Evolutionary conservation across 1,284 basidiomycete genomes (phyloP).

Genomic region (Apiotrichum veenhuisii): DNA sequence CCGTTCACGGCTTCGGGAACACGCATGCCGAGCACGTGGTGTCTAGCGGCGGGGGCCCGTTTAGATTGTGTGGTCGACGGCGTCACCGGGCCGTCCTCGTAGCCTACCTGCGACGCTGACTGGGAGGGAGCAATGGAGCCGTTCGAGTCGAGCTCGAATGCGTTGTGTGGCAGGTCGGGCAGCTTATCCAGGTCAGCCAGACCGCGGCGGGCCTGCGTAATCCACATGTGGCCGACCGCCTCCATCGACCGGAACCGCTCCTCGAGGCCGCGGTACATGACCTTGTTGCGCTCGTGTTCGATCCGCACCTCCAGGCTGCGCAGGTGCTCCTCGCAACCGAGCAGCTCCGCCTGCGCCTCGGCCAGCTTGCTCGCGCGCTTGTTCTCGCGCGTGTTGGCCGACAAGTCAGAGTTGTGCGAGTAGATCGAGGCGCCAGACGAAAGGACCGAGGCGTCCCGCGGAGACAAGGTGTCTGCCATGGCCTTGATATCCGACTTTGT

Average conservation of each 20-base stretch:
- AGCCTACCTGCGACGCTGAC: slow-evolving; percentile 48
- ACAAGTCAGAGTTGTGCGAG: slow-evolving; percentile 31
- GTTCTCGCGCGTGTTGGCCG: slow-evolving; percentile 35
- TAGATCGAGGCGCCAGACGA: slow-evolving; percentile 31
- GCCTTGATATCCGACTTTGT: slow-evolving; percentile 45
- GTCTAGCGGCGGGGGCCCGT: slow-evolving; percentile 10
- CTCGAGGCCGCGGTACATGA: slow-evolving; percentile 48
- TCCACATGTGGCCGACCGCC: slow-evolving; percentile 49
- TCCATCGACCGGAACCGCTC: slow-evolving; percentile 50
- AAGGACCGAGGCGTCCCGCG: slow-evolving; percentile 10
- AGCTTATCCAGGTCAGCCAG: slow-evolving; percentile 42
- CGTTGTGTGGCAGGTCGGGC: slow-evolving; percentile 34
- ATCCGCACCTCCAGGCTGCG: slow-evolving; percentile 44
- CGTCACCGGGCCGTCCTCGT: slow-evolving; percentile 27
- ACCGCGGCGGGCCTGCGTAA: slow-evolving; percentile 43
- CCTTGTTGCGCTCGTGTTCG: slow-evolving; percentile 48
- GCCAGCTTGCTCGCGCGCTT: slow-evolving; percentile 46
- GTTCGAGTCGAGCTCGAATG: slow-evolving; percentile 50
- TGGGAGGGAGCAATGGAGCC: slow-evolving; percentile 50
- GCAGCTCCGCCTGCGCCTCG: slow-evolving; percentile 48
- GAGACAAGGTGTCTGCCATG: slow-evolving; percentile 25
- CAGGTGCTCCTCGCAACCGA: slow-evolving; percentile 50
- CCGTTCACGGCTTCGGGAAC: slow-evolving; percentile 40
- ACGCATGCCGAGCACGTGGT: slow-evolving; percentile 10
- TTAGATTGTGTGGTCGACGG: background rate